Evolutionary conservation across 2,329 filamentous ascomycete species (phyloP).

Genomic region (Fusarium dimerum): DNA sequence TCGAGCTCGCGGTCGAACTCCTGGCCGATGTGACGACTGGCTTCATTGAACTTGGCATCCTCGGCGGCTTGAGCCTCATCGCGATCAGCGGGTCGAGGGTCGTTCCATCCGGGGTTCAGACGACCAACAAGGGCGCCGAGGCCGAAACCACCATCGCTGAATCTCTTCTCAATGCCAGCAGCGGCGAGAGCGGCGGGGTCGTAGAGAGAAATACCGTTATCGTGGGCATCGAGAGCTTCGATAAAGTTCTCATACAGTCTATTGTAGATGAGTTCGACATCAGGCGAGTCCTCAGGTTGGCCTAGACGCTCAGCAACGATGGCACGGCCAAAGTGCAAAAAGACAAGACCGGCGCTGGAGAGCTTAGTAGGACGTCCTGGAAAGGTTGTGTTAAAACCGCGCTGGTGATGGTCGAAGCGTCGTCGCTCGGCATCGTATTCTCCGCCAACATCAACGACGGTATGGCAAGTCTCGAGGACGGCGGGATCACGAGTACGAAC

Average conservation of each 20-base stretch:
- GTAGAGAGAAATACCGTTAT: conserved; percentile 89
- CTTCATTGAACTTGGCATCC: conserved; percentile 75
- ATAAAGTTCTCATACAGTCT: conserved; percentile 94
- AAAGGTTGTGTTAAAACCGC: conserved; percentile 83
- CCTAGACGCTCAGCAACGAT: conserved; percentile 67
- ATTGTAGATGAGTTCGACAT: conserved; percentile 75
- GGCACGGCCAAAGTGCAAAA: conserved; percentile 87
- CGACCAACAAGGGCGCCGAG: conserved; percentile 82
- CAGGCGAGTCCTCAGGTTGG: conserved; percentile 59
- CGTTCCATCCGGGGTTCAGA: conserved; percentile 81
- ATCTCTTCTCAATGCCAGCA: conserved; percentile 78
- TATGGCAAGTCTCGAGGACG: conserved; percentile 80
- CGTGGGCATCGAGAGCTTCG: conserved; percentile 95
- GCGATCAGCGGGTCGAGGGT: conserved; percentile 54
- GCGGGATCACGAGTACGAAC: conserved; percentile 86
- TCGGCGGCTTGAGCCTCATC: conserved; percentile 68
- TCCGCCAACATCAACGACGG: conserved; percentile 96
- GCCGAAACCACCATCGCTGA: conserved; percentile 79
- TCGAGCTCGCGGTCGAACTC: conserved; percentile 82
- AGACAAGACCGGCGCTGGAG: conserved; percentile 90
- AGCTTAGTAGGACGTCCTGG: conserved; percentile 84
- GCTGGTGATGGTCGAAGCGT: conserved; percentile 97
- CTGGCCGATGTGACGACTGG: conserved; percentile 82
- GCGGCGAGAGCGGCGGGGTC: conserved; percentile 68
- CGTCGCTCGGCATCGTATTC: conserved; percentile 77